phyloP scores from a whole-genome alignment of 768 basidiomycete genomes.

The Calocybe indica region DNA sequence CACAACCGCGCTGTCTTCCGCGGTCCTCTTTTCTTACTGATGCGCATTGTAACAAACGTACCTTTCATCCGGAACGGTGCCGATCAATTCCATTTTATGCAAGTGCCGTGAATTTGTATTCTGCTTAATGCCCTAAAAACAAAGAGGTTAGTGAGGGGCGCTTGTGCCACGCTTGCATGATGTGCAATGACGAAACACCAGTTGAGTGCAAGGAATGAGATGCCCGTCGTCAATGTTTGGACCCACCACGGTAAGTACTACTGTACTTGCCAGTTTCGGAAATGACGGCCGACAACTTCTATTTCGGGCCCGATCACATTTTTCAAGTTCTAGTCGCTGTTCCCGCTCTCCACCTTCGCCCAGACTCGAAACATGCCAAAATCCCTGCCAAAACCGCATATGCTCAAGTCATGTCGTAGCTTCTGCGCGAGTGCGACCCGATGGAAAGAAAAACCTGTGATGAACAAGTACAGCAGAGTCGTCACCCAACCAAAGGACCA shows the following conservation, averaged over 20 bases:
- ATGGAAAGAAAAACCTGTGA: slow-evolving; percentile 35
- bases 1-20: no score
- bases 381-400: slow-evolving; percentile 16
- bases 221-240: no score
- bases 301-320: slow-evolving; percentile 8
- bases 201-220: no score
- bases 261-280: slow-evolving; percentile 7
- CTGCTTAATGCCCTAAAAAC: no score
- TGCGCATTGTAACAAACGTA: no score
- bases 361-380: slow-evolving; percentile 15
- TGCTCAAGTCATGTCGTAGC: slow-evolving; percentile 24
- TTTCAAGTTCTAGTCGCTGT: not conserved
- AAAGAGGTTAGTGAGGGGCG: no score
- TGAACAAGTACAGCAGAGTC: slow-evolving; percentile 70
- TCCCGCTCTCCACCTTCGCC: not conserved
- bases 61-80: no score
- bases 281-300: slow-evolving; percentile 9
- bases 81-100: no score
- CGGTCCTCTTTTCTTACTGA: no score
- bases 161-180: no score
- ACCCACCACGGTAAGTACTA: not conserved
- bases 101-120: no score
- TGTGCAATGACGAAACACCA: no score
- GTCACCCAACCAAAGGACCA: slow-evolving; percentile 93
- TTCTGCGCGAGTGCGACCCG: slow-evolving; percentile 28